A percentile compares a stretch with the other conserved stretches of the same genome.
These are phyloP conservation scores for Ceratocystis diversiconidia DNA, from an alignment of 2,329 filamentous ascomycete genomes.

Conservation along the genomic window DNA sequence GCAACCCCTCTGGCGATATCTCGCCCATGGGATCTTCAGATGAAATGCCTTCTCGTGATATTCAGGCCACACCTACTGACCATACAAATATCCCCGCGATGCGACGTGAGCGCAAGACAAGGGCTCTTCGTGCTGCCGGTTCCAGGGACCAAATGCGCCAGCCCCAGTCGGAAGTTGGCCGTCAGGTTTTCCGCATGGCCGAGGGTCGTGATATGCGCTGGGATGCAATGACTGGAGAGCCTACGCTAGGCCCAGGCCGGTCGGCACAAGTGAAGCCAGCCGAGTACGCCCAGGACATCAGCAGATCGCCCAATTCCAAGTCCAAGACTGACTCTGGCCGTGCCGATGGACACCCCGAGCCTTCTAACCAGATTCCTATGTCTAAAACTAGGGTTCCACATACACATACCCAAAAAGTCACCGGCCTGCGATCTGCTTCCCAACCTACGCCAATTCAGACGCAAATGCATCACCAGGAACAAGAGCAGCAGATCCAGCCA, in stretches of 20 bases:
- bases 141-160: constrained; percentile 26
- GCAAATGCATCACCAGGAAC: background rate
- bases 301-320: constrained; percentile 18
- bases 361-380: background rate
- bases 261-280: constrained; percentile 43
- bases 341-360: too few species aligned
- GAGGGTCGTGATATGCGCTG: constrained; percentile 35
- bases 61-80: background rate
- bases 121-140: constrained; percentile 28
- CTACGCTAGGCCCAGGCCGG: constrained; percentile 43
- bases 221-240: constrained; percentile 54
- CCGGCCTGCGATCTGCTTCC: constrained; percentile 26
- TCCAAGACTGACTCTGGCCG: background rate
- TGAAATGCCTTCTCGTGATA: constrained; percentile 24
- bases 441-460: constrained; percentile 1
- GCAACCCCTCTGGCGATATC: constrained; percentile 26
- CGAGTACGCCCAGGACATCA: constrained; percentile 30
- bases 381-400: background rate
- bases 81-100: constrained; percentile 35
- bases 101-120: constrained; percentile 30
- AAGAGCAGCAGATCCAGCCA: background rate
- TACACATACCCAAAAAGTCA: constrained; percentile 22
- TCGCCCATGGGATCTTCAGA: constrained; percentile 39
- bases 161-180: constrained; percentile 8
- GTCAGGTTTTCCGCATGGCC: constrained; percentile 19